A percentile compares a stretch with the other conserved stretches of the same genome.
Conservation (phyloP, 2,329 filamentous ascomycete species). For the Paracoccidioides brasiliensis region DNA sequence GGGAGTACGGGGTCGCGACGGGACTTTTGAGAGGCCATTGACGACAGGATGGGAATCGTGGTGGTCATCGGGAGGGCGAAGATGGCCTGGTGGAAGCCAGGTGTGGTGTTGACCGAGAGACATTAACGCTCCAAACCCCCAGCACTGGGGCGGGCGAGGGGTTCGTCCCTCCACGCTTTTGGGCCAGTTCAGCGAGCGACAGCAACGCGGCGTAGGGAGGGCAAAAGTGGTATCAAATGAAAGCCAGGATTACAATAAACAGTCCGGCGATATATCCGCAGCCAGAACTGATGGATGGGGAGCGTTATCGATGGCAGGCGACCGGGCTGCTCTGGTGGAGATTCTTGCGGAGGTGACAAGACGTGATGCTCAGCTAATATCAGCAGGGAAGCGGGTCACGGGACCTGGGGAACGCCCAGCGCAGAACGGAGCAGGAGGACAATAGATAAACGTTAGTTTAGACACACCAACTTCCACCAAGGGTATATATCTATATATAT, state of each 20-base stretch:
- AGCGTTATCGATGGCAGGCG: conserved; percentile 25
- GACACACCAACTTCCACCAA: no score
- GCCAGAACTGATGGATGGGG: conserved; percentile 22
- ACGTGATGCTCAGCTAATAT: conserved; percentile 22
- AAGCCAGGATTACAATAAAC: conserved; percentile 12
- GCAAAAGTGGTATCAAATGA: neutral
- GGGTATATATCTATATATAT: no score
- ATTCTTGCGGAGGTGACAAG: conserved; percentile 29
- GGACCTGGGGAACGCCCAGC: conserved; percentile 8
- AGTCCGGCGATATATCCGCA: conserved; percentile 18
- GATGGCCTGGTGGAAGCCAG: conserved; percentile 50
- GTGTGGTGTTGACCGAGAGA: conserved; percentile 54
- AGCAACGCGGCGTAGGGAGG: conserved; percentile 6
- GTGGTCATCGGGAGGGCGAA: conserved; percentile 50
- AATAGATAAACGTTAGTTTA: no score
- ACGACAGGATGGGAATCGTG: conserved; percentile 23
- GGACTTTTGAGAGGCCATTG: conserved; percentile 32
- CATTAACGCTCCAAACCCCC: conserved; percentile 41
- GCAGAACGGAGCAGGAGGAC: neutral
- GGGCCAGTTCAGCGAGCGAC: conserved; percentile 21
- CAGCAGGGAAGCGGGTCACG: conserved; percentile 9
- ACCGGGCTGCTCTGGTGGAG: conserved; percentile 23
- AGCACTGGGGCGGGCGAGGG: conserved; percentile 32
- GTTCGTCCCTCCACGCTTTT: conserved; percentile 33
- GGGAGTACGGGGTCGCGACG: conserved; percentile 33